These are phyloP conservation scores for Meyerozyma guilliermondii DNA, from an alignment of 1,139 yeast genomes.

Conservation along the genomic window DNA sequence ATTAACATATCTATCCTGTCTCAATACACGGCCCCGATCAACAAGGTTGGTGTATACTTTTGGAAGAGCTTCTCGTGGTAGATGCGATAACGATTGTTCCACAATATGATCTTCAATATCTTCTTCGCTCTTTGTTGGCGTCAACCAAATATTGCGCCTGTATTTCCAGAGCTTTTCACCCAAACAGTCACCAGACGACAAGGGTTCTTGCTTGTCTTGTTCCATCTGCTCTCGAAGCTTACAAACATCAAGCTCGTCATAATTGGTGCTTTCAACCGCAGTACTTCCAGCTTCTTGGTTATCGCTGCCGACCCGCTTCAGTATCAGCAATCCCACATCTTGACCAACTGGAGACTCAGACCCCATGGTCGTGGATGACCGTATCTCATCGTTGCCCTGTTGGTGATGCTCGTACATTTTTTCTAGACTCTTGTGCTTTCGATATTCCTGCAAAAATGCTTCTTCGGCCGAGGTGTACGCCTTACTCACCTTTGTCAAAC, in stretches of 20 bases:
- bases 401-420: constrained; percentile 25
- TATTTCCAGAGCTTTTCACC: constrained; percentile 58
- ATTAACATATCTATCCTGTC: constrained; percentile 47
- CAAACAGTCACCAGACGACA: constrained; percentile 9
- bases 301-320: background rate
- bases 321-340: background rate
- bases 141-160: constrained; percentile 56
- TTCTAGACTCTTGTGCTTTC: constrained; percentile 31
- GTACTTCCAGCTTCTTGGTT: background rate
- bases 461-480: constrained; percentile 29
- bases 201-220: constrained; percentile 5
- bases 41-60: constrained; percentile 55
- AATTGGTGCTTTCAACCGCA: constrained; percentile 5
- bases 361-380: constrained; percentile 17
- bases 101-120: constrained; percentile 15
- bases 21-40: constrained; percentile 52
- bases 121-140: constrained; percentile 16
- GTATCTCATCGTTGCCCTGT: constrained; percentile 14
- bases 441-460: constrained; percentile 28
- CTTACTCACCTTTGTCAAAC: constrained; percentile 16
- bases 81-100: constrained; percentile 28
- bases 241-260: constrained; percentile 23
- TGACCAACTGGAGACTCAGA: constrained; percentile 11
- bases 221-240: constrained; percentile 25
- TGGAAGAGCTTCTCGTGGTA: constrained; percentile 46